Evolutionary conservation across 345 rosid species (phyloP), one percentile per base, ranked within the genome.

Genomic region (Hibiscus tridactylites): DNA sequence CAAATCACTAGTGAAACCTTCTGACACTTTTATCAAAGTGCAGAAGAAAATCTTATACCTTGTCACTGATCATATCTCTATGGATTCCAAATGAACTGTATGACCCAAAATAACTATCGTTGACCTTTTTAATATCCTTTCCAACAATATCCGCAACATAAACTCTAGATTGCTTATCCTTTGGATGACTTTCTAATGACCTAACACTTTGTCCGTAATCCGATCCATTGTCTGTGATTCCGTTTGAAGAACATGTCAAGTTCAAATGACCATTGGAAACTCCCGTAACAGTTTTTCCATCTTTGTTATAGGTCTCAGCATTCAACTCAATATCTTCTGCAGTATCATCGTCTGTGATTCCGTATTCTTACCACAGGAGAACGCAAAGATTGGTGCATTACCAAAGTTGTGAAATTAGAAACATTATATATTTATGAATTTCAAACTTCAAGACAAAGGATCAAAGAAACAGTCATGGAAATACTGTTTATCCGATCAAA

Each of bases 61-160:
- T 87, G 78, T 92, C 96, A 65, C 93, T 83, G 66, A 92, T 78
- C 97, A 91, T 92, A 82, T 92, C 98, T 79, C 86, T 82, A 74
- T 92, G 97, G 77, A 95, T 90, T 53, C 93, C 91, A 49, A 86
- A 95, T 4, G 97, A 90, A 80, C 96, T 90, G 73, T 90, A 95
- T 46, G 99, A 81, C 17, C 90, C 91, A 88, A 92, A 92, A 83
- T 95, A 95, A 80, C 73, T 82, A 69, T 90, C 94, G 66, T 92
- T 86, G 63, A 87, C 89, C 76, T 81, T 88, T 82, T 83, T 85
- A 59, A 85, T 74, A 76, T 84, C 80, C 76, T 78, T 85, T 71
- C 81, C 78, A 70, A 52, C 77, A 74, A 78, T 74, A 72, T 75
- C 86, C 47, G 80, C 74, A 61, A 74, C 26, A 79, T 75, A 63